Evolutionary conservation across 2,329 filamentous ascomycete genomes (phyloP).

Genomic region (Botrytis elliptica): DNA sequence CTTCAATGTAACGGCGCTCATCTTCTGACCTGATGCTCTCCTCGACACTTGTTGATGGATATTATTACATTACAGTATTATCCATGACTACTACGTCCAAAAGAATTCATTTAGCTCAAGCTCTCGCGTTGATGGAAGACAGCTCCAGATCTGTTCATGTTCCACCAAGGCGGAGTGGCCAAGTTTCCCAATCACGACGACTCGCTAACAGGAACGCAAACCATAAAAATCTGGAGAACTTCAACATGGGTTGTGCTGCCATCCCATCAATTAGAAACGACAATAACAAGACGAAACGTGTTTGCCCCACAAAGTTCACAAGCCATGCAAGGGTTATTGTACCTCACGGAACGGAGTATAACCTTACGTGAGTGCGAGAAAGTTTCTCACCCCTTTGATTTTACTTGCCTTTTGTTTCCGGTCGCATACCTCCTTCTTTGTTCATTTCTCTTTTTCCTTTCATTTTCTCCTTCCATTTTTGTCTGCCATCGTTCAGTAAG

Average conservation of each 20-base stretch:
- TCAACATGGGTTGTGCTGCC: background rate
- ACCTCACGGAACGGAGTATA: background rate
- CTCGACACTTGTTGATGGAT: background rate
- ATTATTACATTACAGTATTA: background rate
- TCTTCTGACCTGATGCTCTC: background rate
- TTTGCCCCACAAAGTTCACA: background rate
- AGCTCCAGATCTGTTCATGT: background rate
- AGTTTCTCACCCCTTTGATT: background rate
- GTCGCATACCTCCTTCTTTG: background rate
- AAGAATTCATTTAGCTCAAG: background rate
- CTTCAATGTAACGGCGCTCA: background rate
- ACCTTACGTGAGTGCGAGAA: background rate
- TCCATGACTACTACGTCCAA: background rate
- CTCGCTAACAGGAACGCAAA: background rate
- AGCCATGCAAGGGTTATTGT: background rate
- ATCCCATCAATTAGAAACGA: background rate
- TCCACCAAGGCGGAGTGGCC: background rate
- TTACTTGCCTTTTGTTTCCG: background rate
- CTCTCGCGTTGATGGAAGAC: background rate
- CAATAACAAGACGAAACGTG: background rate
- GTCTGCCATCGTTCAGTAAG: background rate
- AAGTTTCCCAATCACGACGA: background rate
- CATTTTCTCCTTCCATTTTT: background rate
- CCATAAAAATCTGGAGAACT: background rate
- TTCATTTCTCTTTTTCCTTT: background rate